Percentiles rank a stretch among this genome's conserved stretches.
phyloP scores from a whole-genome alignment of 768 basidiomycete genomes.

The Podaxis sp. region DNA sequence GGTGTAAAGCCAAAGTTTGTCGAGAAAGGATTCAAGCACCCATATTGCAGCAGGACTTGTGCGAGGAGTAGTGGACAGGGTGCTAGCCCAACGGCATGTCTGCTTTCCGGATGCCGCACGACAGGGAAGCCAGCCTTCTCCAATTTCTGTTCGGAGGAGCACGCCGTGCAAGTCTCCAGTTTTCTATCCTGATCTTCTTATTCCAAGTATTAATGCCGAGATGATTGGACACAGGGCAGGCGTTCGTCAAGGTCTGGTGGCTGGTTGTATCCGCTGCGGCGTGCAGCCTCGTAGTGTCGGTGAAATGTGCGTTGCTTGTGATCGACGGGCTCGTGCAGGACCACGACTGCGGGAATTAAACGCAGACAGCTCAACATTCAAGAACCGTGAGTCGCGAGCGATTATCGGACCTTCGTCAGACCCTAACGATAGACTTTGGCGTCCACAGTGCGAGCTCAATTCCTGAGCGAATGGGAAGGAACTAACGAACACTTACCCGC shows the following conservation, averaged over 20 bases:
- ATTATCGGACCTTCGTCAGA: constrained; percentile 4
- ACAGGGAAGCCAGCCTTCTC: constrained; percentile 47
- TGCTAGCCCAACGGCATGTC: constrained; percentile 38
- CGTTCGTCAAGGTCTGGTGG: constrained; percentile 46
- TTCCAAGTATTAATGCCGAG: constrained; percentile 5
- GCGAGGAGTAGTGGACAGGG: constrained; percentile 43
- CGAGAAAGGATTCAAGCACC: constrained; percentile 57
- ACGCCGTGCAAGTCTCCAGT: constrained; percentile 47
- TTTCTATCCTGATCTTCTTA: constrained; percentile 3
- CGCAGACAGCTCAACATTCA: constrained; percentile 44
- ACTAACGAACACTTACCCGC: constrained; percentile 29
- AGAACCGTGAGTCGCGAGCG: constrained; percentile 42
- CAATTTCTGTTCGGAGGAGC: constrained; percentile 58
- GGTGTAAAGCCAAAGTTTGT: constrained; percentile 59
- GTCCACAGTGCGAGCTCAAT: constrained; percentile 42
- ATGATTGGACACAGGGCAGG: constrained; percentile 40
- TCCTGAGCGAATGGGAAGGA: constrained; percentile 56
- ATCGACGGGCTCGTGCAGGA: constrained; percentile 39
- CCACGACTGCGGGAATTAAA: constrained; percentile 49
- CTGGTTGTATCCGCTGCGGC: constrained; percentile 49
- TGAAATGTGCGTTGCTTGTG: constrained; percentile 49
- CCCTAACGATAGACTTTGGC: constrained; percentile 14
- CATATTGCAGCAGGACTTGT: constrained; percentile 62
- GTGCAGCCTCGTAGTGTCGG: constrained; percentile 44
- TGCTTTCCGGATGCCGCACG: constrained; percentile 50